These are phyloP conservation scores for Boletus eberwhitei DNA, from an alignment of 768 basidiomycete genomes.

Conservation along the genomic window DNA sequence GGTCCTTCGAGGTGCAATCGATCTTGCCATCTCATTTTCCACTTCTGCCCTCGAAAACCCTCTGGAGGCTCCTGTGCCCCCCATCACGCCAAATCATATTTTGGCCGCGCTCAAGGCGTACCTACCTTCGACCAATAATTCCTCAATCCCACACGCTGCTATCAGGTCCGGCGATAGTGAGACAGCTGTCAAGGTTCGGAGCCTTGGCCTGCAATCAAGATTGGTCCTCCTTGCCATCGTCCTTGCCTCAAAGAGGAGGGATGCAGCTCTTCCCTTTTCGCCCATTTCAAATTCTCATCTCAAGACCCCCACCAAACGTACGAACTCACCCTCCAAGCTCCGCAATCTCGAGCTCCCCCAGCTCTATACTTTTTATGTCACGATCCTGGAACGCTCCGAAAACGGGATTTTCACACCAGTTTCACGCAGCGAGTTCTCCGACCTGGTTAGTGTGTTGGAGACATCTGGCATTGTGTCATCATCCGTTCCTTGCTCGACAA, in stretches of 20 bases:
- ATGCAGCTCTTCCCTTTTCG: constrained; percentile 52
- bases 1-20: constrained; percentile 76
- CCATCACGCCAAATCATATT: constrained; percentile 65
- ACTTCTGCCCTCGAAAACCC: constrained; percentile 18
- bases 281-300: constrained; percentile 31
- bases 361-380: constrained; percentile 61
- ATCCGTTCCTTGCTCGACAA: constrained; percentile 30
- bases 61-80: constrained; percentile 34
- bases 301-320: constrained; percentile 53
- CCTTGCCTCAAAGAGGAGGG: constrained; percentile 60
- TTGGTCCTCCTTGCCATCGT: constrained; percentile 63
- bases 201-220: constrained; percentile 71
- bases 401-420: constrained; percentile 58
- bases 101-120: constrained; percentile 74
- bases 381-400: constrained; percentile 55
- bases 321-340: constrained; percentile 34
- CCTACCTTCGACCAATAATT: constrained; percentile 39
- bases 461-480: constrained; percentile 59
- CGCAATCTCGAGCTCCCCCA: constrained; percentile 55
- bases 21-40: constrained; percentile 48
- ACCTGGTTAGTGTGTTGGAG: constrained; percentile 69
- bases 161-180: constrained; percentile 48
- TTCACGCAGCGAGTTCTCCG: constrained; percentile 72
- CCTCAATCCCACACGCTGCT: constrained; percentile 18
- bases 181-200: constrained; percentile 59